These are phyloP conservation scores for Lasiodiplodia theobromae DNA, from an alignment of 2,329 filamentous ascomycete species.

Conservation along the genomic window DNA sequence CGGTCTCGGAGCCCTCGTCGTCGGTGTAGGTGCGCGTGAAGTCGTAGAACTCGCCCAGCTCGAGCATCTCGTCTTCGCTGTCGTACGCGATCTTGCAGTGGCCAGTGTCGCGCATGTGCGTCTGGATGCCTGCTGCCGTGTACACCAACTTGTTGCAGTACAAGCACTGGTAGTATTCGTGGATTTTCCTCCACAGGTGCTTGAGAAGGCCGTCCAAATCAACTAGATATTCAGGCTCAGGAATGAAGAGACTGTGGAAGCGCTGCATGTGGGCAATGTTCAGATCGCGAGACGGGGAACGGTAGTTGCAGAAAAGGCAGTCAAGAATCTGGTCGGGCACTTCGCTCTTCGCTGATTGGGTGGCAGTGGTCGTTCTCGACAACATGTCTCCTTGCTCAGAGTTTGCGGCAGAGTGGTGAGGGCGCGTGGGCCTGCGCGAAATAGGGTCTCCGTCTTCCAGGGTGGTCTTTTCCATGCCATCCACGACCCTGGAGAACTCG, in stretches of 20 bases:
- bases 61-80: conserved; percentile 86
- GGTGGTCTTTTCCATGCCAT: conserved; percentile 74
- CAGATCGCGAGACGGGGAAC: conserved; percentile 75
- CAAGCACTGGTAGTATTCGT: conserved; percentile 82
- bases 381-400: conserved; percentile 43
- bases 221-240: conserved; percentile 83
- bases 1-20: conserved; percentile 63
- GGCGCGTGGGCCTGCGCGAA: conserved; percentile 49
- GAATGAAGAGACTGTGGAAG: conserved; percentile 94
- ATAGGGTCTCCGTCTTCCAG: conserved; percentile 58
- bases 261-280: conserved; percentile 91
- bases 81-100: conserved; percentile 97
- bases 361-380: conserved; percentile 43
- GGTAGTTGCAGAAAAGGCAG: conserved; percentile 93
- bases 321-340: conserved; percentile 49
- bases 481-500: conserved; percentile 79
- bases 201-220: conserved; percentile 82
- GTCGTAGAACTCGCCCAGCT: conserved; percentile 96
- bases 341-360: conserved; percentile 41
- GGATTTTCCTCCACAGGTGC: conserved; percentile 80
- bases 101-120: conserved; percentile 95
- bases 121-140: conserved; percentile 82
- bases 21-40: conserved; percentile 96
- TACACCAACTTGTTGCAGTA: conserved; percentile 85
- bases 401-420: conserved; percentile 45